Conservation (phyloP, 768 basidiomycete species). For the Crassisporium funariophilum region DNA sequence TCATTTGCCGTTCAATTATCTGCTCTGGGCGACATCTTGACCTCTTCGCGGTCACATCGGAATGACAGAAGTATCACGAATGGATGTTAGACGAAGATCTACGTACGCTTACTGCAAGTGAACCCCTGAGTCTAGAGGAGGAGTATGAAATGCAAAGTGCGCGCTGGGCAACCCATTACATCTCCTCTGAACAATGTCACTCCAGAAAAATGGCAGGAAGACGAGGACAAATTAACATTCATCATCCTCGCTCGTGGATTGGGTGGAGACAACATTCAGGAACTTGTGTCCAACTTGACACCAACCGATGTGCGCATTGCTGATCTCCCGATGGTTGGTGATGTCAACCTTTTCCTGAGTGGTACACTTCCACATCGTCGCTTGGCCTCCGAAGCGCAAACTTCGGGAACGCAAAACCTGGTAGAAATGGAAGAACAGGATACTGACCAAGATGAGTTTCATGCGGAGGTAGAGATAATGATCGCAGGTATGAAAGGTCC, state of each 20-base stretch:
- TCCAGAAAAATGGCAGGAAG: conserved; percentile 81
- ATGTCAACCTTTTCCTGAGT: conserved; percentile 89
- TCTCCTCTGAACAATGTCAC: neutral
- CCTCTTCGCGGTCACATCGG: neutral
- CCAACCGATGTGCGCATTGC: conserved; percentile 37
- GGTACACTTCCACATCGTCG: conserved; percentile 34
- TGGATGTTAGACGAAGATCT: conserved; percentile 87
- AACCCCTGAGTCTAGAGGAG: conserved; percentile 76
- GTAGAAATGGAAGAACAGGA: conserved; percentile 28
- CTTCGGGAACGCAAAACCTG: no score
- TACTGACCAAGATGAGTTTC: conserved; percentile 43
- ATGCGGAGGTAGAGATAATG: conserved; percentile 92
- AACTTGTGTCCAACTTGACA: conserved; percentile 12
- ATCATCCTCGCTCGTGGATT: conserved; percentile 68
- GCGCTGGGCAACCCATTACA: conserved; percentile 5
- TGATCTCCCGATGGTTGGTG: conserved; percentile 75
- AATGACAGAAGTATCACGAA: conserved; percentile 70
- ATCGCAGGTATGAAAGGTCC: conserved; percentile 65
- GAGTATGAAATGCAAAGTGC: conserved; percentile 90
- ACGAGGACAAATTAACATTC: conserved; percentile 91
- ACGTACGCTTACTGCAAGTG: conserved; percentile 79
- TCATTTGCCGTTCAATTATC: no score
- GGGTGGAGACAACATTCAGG: conserved; percentile 11
- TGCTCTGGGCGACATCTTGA: no score
- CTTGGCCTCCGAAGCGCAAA: conserved; percentile 1